phyloP scores from a whole-genome alignment of 2,329 filamentous ascomycete genomes.

The Xylaria sp. region DNA sequence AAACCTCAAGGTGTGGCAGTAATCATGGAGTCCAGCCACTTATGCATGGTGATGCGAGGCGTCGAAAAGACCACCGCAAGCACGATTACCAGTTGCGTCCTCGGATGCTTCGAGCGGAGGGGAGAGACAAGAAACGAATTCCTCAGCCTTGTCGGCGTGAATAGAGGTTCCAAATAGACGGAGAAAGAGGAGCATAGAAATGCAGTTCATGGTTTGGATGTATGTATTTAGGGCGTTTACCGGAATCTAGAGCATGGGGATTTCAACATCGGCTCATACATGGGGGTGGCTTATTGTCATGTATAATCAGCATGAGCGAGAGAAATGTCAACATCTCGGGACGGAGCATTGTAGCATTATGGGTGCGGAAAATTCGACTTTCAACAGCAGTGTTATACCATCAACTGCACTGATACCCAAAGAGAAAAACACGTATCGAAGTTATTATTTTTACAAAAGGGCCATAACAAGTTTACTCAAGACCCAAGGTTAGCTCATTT shows the following conservation, averaged over 20 bases:
- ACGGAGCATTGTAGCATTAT: slow-evolving; percentile 29
- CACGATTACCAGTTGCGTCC: slow-evolving; percentile 95
- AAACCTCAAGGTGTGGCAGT: slow-evolving; percentile 95
- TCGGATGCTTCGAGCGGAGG: slow-evolving; percentile 93
- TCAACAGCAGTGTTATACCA: slow-evolving; percentile 37
- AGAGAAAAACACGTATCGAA: too few relatives aligned
- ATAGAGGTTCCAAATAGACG: slow-evolving; percentile 41
- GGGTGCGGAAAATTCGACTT: slow-evolving; percentile 22
- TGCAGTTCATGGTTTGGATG: slow-evolving; percentile 11
- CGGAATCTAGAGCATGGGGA: slow-evolving; percentile 39
- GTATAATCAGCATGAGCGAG: slow-evolving; percentile 35
- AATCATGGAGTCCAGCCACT: slow-evolving; percentile 95
- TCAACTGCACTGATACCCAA: slow-evolving; percentile 38
- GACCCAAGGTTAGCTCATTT: too few relatives aligned
- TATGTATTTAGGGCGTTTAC: slow-evolving; percentile 38
- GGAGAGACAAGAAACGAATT: slow-evolving; percentile 98
- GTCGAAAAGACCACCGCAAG: slow-evolving; percentile 88
- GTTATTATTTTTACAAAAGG: too few relatives aligned
- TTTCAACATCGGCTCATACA: slow-evolving; percentile 47
- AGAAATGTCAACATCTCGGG: slow-evolving; percentile 42
- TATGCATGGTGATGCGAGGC: slow-evolving; percentile 99
- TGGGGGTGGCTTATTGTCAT: slow-evolving; percentile 26
- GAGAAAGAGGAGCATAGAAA: neutral
- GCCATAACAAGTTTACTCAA: neutral
- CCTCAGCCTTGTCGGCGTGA: slow-evolving; percentile 80